Conservation (phyloP, 306 rosid genomes). For the Vigna reflexopilosa region DNA sequence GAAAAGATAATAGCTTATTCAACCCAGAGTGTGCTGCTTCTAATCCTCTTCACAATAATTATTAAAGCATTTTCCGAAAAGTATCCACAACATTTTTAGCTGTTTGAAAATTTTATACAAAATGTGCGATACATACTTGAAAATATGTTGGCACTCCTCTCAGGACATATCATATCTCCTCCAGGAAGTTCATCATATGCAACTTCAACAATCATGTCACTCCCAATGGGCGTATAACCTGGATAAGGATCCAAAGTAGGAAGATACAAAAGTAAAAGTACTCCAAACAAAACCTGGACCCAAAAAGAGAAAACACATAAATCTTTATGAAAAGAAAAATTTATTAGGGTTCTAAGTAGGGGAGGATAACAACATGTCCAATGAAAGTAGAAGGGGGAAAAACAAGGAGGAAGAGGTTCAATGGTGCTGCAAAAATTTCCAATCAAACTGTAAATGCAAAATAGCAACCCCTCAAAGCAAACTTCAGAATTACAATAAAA, state of each 20-base stretch:
- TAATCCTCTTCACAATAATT: background rate
- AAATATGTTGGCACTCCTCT: conserved; percentile 64
- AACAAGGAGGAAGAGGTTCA: background rate
- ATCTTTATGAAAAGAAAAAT: conserved; percentile 14
- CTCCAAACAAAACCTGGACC: conserved; percentile 83
- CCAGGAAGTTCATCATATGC: conserved; percentile 88
- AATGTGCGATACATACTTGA: conserved; percentile 68
- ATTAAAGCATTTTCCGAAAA: conserved; percentile 10
- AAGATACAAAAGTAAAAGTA: conserved; percentile 70
- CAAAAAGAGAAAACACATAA: conserved; percentile 39
- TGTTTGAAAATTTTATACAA: conserved; percentile 27
- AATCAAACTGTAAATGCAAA: conserved; percentile 16
- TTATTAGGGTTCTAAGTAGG: conserved; percentile 14
- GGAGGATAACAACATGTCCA: conserved; percentile 12
- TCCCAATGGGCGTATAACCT: conserved; percentile 68
- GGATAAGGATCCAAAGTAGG: conserved; percentile 92
- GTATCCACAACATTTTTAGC: conserved; percentile 14
- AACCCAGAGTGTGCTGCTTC: conserved; percentile 19
- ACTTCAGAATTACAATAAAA: conserved; percentile 4
- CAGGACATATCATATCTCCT: conserved; percentile 87
- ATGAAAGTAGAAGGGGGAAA: background rate
- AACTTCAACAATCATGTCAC: conserved; percentile 65
- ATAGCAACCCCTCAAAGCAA: conserved; percentile 24
- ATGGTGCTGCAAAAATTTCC: conserved; percentile 15
- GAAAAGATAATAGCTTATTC: conserved; percentile 25